Conservation (phyloP, 352 stramenopile species). For the Pythium plurisporium region DNA sequence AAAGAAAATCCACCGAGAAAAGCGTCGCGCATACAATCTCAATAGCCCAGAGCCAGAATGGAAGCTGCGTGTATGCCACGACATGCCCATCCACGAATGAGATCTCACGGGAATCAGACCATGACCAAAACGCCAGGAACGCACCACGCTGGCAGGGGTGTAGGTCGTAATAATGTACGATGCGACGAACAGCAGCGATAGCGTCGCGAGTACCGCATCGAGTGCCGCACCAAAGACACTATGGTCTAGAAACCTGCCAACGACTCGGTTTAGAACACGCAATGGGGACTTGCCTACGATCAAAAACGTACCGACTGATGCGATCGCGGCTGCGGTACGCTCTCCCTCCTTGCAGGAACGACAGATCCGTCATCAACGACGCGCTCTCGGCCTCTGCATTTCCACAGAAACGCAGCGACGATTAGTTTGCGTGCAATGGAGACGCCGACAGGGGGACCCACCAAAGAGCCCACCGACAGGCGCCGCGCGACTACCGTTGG, state of each 20-base stretch:
- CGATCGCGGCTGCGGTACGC: conserved; percentile 32
- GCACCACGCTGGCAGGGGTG: conserved; percentile 51
- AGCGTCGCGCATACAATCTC: conserved; percentile 63
- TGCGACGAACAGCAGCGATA: conserved; percentile 54
- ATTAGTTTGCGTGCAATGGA: background rate
- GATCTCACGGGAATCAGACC: background rate
- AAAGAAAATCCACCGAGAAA: conserved; percentile 66
- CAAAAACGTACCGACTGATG: conserved; percentile 39
- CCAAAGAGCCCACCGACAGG: conserved; percentile 3
- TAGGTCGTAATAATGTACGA: conserved; percentile 82
- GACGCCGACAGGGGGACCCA: background rate
- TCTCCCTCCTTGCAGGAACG: conserved; percentile 24
- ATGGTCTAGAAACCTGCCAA: conserved; percentile 71
- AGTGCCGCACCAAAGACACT: conserved; percentile 61
- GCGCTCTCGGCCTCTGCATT: conserved; percentile 28
- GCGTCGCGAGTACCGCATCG: conserved; percentile 53
- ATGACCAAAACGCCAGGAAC: too few species aligned
- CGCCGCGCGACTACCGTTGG: conserved; percentile 1
- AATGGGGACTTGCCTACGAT: too few species aligned
- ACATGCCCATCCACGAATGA: background rate
- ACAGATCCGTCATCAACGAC: conserved; percentile 27
- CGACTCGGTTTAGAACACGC: too few species aligned
- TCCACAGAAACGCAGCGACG: background rate
- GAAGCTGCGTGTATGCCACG: conserved; percentile 35
- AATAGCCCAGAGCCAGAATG: conserved; percentile 55